A percentile compares a stretch with the other conserved stretches of the same genome.
These are phyloP conservation scores for Neurospora sublineolata DNA, from an alignment of 495 filamentous ascomycete species.

Conservation along the genomic window DNA sequence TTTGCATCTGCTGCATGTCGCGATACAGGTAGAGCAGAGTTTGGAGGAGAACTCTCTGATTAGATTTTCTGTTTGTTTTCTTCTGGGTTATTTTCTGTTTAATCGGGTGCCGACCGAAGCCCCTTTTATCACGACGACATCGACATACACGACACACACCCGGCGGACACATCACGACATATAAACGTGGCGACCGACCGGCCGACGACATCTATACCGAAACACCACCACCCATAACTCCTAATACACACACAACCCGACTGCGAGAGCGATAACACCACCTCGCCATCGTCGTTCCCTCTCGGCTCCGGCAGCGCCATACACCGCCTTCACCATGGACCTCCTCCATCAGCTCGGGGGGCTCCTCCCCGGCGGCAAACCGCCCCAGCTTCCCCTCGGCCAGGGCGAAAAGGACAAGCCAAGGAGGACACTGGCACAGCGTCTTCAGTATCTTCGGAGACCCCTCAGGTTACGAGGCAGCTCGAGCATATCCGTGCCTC, in stretches of 20 bases:
- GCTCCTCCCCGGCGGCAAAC: constrained; percentile 30
- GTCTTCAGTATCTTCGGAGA: constrained; percentile 75
- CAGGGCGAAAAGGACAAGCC: constrained; percentile 33
- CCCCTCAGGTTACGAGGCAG: constrained; percentile 89
- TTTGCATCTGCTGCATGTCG: background rate
- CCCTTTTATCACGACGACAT: background rate
- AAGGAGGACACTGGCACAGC: constrained; percentile 25
- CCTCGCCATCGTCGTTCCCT: constrained; percentile 4
- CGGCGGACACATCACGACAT: background rate
- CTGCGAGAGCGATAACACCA: constrained; percentile 1
- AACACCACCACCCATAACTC: background rate
- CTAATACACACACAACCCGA: background rate
- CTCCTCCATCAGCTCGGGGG: constrained; percentile 42
- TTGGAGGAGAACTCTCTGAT: background rate
- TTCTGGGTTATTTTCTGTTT: background rate
- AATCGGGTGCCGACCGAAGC: background rate
- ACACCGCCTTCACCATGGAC: constrained; percentile 33
- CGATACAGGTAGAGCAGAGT: background rate
- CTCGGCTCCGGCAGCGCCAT: constrained; percentile 10
- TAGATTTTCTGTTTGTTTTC: background rate
- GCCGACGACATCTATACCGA: background rate
- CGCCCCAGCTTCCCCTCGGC: constrained; percentile 30
- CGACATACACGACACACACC: background rate
- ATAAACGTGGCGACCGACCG: background rate
- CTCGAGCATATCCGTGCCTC: constrained; percentile 84